Conservation (phyloP, 2,329 filamentous ascomycete species). For the Helminthosporium solani region DNA sequence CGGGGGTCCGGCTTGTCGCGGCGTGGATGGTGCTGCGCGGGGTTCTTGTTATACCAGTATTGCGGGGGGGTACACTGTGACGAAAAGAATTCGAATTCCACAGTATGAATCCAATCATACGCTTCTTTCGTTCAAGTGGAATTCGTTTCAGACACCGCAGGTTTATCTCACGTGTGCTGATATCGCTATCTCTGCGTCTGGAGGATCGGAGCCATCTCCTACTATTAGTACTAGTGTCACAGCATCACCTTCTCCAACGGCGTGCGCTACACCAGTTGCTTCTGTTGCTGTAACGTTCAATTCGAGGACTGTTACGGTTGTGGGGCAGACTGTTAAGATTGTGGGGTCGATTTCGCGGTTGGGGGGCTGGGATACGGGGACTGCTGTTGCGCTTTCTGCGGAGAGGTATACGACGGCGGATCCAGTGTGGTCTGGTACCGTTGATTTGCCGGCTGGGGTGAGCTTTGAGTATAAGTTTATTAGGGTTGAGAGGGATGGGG, state of each 20-base stretch:
- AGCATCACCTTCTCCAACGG: constrained; percentile 13
- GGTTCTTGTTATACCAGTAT: constrained; percentile 39
- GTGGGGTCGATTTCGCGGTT: constrained; percentile 47
- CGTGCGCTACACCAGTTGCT: constrained; percentile 29
- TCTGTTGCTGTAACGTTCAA: constrained; percentile 46
- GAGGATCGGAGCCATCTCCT: constrained; percentile 11
- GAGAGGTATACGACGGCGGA: constrained; percentile 46
- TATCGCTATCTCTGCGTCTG: constrained; percentile 29
- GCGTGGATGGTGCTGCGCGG: constrained; percentile 33
- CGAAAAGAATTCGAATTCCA: constrained; percentile 35
- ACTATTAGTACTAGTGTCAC: constrained; percentile 14
- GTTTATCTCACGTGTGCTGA: constrained; percentile 37
- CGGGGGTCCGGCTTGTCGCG: constrained; percentile 28
- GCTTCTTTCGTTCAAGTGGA: constrained; percentile 35
- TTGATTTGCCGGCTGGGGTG: constrained; percentile 46
- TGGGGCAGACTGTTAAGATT: constrained; percentile 52
- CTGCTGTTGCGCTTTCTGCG: constrained; percentile 45
- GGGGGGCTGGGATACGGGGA: constrained; percentile 47
- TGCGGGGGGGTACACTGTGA: constrained; percentile 38
- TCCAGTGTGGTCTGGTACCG: constrained; percentile 49
- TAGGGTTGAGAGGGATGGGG: constrained; percentile 47
- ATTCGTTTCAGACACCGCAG: constrained; percentile 37
- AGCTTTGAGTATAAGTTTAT: constrained; percentile 51
- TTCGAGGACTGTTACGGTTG: constrained; percentile 50
- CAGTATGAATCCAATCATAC: constrained; percentile 36